Evolutionary conservation across 371 early-diverging fungal species (phyloP).

Genomic region (Mucor velutinosus): DNA sequence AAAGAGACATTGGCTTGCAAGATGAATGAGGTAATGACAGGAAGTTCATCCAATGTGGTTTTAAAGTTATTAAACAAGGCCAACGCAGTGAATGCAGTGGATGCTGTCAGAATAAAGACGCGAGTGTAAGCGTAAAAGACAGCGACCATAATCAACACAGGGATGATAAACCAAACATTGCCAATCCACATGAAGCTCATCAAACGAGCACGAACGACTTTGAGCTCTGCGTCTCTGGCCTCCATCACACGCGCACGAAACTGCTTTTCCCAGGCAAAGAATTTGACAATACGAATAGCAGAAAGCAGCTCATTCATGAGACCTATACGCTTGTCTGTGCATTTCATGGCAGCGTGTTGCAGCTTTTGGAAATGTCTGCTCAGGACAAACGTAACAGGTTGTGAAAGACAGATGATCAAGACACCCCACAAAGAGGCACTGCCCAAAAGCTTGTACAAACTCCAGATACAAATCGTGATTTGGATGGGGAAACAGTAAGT

Average conservation of each 20-base stretch:
- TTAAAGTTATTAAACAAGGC: slow-evolving; percentile 67
- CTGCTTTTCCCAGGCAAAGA: slow-evolving; percentile 82
- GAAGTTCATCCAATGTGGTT: slow-evolving; percentile 73
- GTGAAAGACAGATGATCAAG: slow-evolving; percentile 56
- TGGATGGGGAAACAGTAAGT: slow-evolving; percentile 64
- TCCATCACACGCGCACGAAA: slow-evolving; percentile 57
- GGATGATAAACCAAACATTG: slow-evolving; percentile 46
- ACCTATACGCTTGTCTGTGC: slow-evolving; percentile 69
- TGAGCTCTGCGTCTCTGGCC: slow-evolving; percentile 55
- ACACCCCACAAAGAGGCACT: slow-evolving; percentile 67
- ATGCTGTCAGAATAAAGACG: slow-evolving; percentile 58
- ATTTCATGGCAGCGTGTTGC: slow-evolving; percentile 56
- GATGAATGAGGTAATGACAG: slow-evolving; percentile 63
- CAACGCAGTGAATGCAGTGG: slow-evolving; percentile 66
- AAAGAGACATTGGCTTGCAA: slow-evolving; percentile 76
- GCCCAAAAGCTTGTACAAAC: slow-evolving; percentile 68
- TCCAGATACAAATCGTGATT: slow-evolving; percentile 59
- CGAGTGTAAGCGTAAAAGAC: slow-evolving; percentile 60
- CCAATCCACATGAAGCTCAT: slow-evolving; percentile 47
- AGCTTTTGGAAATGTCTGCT: slow-evolving; percentile 50
- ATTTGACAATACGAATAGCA: slow-evolving; percentile 79
- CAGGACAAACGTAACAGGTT: slow-evolving; percentile 60
- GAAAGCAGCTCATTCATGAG: slow-evolving; percentile 69
- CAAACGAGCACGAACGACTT: slow-evolving; percentile 45
- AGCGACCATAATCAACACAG: slow-evolving; percentile 40